phyloP scores from a whole-genome alignment of 2,329 filamentous ascomycete genomes.

The Bipolaris gigantea region DNA sequence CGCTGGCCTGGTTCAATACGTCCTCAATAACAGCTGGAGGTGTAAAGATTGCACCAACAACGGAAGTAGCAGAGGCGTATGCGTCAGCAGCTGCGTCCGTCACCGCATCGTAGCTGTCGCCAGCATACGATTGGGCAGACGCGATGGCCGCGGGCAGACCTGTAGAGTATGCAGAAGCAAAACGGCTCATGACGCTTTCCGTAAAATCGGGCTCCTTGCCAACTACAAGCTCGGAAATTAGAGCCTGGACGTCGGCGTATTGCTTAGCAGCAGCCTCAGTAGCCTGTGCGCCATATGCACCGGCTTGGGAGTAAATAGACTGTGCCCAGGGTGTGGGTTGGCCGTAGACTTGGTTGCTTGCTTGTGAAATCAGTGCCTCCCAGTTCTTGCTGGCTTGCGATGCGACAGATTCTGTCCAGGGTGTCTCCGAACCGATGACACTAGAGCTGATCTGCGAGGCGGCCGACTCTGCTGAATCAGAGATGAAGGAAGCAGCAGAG shows the following conservation, averaged over 20 bases:
- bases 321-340: conserved; percentile 58
- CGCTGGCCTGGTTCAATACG: conserved; percentile 59
- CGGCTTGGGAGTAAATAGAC: conserved; percentile 55
- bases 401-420: conserved; percentile 57
- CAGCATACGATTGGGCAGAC: conserved; percentile 58
- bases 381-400: conserved; percentile 64
- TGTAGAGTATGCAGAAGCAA: conserved; percentile 72
- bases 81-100: conserved; percentile 57
- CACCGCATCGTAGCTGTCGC: conserved; percentile 49
- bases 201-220: conserved; percentile 81
- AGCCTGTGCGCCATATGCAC: conserved; percentile 63
- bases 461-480: conserved; percentile 41
- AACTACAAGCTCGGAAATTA: conserved; percentile 74
- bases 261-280: conserved; percentile 64
- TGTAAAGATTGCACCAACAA: conserved; percentile 56
- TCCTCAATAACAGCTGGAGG: conserved; percentile 61
- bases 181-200: conserved; percentile 73
- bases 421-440: conserved; percentile 52
- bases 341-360: conserved; percentile 72
- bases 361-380: conserved; percentile 64
- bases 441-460: conserved; percentile 52
- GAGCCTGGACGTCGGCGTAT: conserved; percentile 69
- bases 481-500: conserved; percentile 48
- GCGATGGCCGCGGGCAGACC: conserved; percentile 60
- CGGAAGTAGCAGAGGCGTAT: conserved; percentile 52